Evolutionary conservation across 306 rosid species (phyloP), one percentile per base, ranked within the genome.

Genomic region (Quercus berberidifolia): DNA sequence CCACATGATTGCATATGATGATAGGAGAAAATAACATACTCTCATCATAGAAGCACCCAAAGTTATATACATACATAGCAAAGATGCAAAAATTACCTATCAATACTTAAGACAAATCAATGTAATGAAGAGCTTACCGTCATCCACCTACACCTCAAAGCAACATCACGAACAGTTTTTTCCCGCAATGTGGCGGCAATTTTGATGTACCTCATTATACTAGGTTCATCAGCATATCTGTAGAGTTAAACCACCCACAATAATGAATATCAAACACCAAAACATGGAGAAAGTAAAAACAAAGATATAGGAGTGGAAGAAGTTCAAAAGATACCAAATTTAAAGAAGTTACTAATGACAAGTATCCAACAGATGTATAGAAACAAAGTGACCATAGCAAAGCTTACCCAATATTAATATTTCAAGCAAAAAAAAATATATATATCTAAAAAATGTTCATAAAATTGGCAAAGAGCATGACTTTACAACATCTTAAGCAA

Each of bases 121-220:
- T 87, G 87, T 60, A 79, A 69, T 54, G 17, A 73, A 69, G 88
- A 73, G 82, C 97, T 84, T 89, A 95, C 99, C 74, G 88, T 91
- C 98, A 95, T 89, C 99, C 99, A 95, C 90, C 97, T 86, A 91
- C 96, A 93, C 94, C 99, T 89, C 92, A 95, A 85, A 80, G 99
- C 99, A 85, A 95, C 99, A 86, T 95, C 98, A 52, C 99, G 97
- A 51, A 95, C 99, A 78, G 99, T 95, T 87, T 95, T 95, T 80
- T 95, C 98, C 35, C 86, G 94, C 87, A 95, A 90, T 30, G 81
- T 80, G 52, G 97, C 96, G 3, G 99, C 99, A 74, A 95, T 95
- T 88, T 95, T 95, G 85, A 95, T 91, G 76, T 95, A 95, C 92
- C 81, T 89, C 98, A 95, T 88, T 73, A 95, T 91, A 86, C 90